These are phyloP conservation scores for Phyllosticta capitalensis DNA, from an alignment of 2,329 filamentous ascomycete genomes.

Conservation along the genomic window DNA sequence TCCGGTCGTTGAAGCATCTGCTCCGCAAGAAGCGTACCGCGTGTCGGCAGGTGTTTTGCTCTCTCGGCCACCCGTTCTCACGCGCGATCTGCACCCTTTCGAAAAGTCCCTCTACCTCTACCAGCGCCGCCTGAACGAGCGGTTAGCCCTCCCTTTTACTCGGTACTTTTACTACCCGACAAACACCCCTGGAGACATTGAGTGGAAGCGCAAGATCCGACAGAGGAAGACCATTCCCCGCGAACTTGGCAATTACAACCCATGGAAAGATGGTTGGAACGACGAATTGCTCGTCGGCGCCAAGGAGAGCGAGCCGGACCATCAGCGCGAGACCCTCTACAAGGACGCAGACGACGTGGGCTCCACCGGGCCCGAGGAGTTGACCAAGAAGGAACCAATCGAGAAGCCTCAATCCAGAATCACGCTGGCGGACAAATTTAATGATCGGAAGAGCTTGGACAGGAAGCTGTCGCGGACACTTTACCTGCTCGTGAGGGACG, in stretches of 20 bases:
- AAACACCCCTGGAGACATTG: conserved; percentile 71
- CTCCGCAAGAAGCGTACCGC: conserved; percentile 34
- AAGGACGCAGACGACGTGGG: conserved; percentile 76
- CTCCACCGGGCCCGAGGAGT: conserved; percentile 33
- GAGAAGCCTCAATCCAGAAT: conserved; percentile 60
- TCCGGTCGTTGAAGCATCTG: conserved; percentile 28
- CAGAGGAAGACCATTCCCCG: conserved; percentile 69
- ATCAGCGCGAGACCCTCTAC: conserved; percentile 59
- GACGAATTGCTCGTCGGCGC: conserved; percentile 79
- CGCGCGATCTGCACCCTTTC: conserved; percentile 73
- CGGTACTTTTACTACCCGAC: conserved; percentile 92
- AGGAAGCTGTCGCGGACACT: conserved; percentile 70
- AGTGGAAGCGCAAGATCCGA: conserved; percentile 80
- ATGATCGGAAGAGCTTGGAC: conserved; percentile 70
- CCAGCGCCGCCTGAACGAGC: conserved; percentile 92
- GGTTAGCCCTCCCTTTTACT: conserved; percentile 76
- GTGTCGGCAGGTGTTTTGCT: conserved; percentile 64
- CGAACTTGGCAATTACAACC: conserved; percentile 78
- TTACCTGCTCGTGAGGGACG: conserved; percentile 74
- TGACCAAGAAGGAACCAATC: conserved; percentile 48
- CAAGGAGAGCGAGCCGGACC: conserved; percentile 52
- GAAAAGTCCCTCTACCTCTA: conserved; percentile 94
- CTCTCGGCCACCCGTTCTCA: conserved; percentile 79
- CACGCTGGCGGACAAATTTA: conserved; percentile 68
- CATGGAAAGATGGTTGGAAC: conserved; percentile 72